Evolutionary conservation across 345 rosid genomes (phyloP), one percentile per base, ranked within the genome.

Genomic region (Brassica rapa): DNA sequence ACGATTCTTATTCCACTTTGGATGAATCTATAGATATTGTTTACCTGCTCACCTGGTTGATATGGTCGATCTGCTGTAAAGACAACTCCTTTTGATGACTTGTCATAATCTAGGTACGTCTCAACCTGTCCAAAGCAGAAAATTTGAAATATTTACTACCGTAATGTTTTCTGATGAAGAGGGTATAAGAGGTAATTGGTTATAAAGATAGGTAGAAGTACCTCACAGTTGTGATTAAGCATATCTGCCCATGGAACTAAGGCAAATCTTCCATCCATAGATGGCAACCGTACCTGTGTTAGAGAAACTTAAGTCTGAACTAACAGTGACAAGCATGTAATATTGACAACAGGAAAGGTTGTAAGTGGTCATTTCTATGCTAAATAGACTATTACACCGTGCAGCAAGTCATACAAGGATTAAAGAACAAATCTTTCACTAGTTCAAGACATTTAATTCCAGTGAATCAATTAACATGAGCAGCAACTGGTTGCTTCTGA

Each of bases 31-130:
- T 39, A 71, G 39, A 75, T 64, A 66, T 72, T 77, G 19, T 71
- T 83, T 92, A 94, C 98, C 98, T 94, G 97, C 94, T 92, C 98
- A 85, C 96, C 96, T 85, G 92, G 96, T 88, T 91, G 94, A 89
- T 91, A 94, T 5, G 86, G 81, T 73, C 88, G 87, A 74, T 92
- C 97, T 68, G 96, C 87, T 25, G 94, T 85, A 66, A 89, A 94
- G 68, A 91, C 91, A 75, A 92, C 90, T 51, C 96, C 99, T 77
- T 84, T 69, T n/a, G 97, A 88, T 57, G 97, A 87, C 86, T 84
- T 89, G 82, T 94, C 98, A 70, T 89, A 94, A 83, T 94, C 98
- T 83, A 94, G 85, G 85, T 89, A 92, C 3, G 98, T 94, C 80
- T 92, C 89, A 68, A 92, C 97, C 98, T 94, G 71, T 41, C 75